Percentiles rank a stretch among this genome's conserved stretches.
These are phyloP conservation scores for Epichloe sibirici DNA, from an alignment of 2,329 filamentous ascomycete species.

Conservation along the genomic window DNA sequence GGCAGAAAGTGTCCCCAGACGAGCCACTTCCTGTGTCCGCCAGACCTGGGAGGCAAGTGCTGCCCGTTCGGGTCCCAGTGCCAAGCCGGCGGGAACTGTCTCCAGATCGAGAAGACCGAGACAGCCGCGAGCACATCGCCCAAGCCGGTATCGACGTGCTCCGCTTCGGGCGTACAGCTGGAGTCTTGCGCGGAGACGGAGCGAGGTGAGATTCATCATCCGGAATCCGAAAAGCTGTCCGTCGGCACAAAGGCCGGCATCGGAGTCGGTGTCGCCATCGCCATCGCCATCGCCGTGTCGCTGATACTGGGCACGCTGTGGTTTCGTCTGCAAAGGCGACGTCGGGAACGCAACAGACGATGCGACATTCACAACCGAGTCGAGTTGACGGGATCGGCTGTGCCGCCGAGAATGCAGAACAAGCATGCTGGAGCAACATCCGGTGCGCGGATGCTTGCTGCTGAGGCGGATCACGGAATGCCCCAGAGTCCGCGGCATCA, in stretches of 20 bases:
- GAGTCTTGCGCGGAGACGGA: slow-evolving; percentile 12
- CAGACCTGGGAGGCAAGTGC: slow-evolving; percentile 33
- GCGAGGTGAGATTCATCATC: too few species aligned
- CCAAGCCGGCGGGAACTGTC: slow-evolving; percentile 21
- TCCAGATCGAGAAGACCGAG: slow-evolving; percentile 18
- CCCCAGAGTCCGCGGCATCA: background rate
- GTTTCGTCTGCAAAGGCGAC: slow-evolving; percentile 29
- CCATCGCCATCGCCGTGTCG: slow-evolving; percentile 31
- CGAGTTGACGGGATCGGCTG: background rate
- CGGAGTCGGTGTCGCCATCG: slow-evolving; percentile 20
- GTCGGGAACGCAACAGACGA: background rate
- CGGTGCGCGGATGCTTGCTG: background rate
- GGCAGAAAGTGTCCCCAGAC: slow-evolving; percentile 27
- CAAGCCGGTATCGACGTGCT: slow-evolving; percentile 12
- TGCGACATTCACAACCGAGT: background rate
- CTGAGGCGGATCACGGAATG: background rate
- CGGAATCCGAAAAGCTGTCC: slow-evolving; percentile 20
- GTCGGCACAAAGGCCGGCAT: slow-evolving; percentile 44
- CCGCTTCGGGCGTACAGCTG: slow-evolving; percentile 27
- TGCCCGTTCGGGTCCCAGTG: slow-evolving; percentile 35
- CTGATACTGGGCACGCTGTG: slow-evolving; percentile 32
- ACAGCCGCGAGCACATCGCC: slow-evolving; percentile 4
- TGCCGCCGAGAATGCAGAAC: background rate
- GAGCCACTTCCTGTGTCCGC: slow-evolving; percentile 32
- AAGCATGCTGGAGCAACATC: background rate